Evolutionary conservation across 768 basidiomycete species (phyloP).

Genomic region (Phanerochaete carnosa): DNA sequence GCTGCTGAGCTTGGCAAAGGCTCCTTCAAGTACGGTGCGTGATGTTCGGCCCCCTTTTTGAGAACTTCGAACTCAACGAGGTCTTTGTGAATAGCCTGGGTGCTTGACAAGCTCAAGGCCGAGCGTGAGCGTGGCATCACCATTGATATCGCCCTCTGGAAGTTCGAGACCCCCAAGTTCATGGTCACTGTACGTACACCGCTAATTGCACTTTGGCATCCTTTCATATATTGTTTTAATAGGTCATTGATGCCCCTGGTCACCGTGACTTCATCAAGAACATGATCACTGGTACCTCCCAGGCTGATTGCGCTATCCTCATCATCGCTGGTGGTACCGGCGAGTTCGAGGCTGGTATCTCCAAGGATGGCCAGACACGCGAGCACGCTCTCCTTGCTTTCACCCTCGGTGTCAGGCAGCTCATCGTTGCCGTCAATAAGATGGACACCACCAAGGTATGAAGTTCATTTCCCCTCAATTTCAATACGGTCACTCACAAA

Average conservation of each 20-base stretch:
- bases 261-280: slow-evolving; percentile 99
- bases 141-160: slow-evolving; percentile 99
- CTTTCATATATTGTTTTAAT: neutral
- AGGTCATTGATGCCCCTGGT: slow-evolving; percentile 99
- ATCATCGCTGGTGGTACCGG: slow-evolving; percentile 99
- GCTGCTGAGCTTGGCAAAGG: slow-evolving; percentile 99
- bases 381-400: slow-evolving; percentile 99
- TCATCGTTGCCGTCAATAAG: slow-evolving; percentile 99
- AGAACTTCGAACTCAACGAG: slow-evolving; percentile 9
- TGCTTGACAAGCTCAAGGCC: slow-evolving; percentile 99
- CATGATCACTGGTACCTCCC: slow-evolving; percentile 99
- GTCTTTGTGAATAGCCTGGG: slow-evolving; percentile 75
- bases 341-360: slow-evolving; percentile 99
- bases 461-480: slow-evolving; percentile 13
- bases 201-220: neutral
- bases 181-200: slow-evolving; percentile 74
- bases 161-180: slow-evolving; percentile 99
- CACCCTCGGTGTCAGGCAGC: slow-evolving; percentile 99
- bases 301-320: slow-evolving; percentile 99
- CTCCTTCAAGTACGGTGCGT: slow-evolving; percentile 93
- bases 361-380: slow-evolving; percentile 99
- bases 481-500: neutral
- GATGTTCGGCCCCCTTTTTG: slow-evolving; percentile 7
- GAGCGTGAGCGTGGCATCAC: slow-evolving; percentile 99
- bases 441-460: slow-evolving; percentile 98